These are phyloP conservation scores for Emiliania huxleyi DNA, from an alignment of 78 protist genomes.

Conservation along the genomic window DNA sequence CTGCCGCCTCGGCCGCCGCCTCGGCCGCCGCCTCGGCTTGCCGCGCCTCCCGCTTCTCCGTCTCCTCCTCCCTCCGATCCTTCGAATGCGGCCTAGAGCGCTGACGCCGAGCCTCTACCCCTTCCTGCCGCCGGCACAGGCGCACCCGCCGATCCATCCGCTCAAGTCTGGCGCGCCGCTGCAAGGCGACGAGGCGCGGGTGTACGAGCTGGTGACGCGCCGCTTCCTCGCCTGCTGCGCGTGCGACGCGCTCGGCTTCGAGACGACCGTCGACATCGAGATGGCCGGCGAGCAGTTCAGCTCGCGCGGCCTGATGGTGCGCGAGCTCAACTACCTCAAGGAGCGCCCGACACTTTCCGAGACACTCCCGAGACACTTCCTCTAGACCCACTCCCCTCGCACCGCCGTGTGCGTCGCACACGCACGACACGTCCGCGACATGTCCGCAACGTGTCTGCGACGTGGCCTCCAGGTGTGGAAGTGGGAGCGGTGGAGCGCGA, in stretches of 20 bases:
- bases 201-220: constrained; percentile 89
- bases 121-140: too few species aligned
- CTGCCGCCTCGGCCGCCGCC: too few species aligned
- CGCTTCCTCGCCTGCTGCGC: constrained; percentile 96
- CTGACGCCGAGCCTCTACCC: too few species aligned
- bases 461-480: constrained; percentile 55
- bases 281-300: constrained; percentile 78
- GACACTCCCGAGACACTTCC: too few species aligned
- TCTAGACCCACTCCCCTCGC: neutral
- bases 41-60: too few species aligned
- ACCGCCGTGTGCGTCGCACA: too few species aligned
- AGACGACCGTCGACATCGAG: constrained; percentile 71
- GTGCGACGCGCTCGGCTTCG: constrained; percentile 83
- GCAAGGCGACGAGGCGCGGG: neutral
- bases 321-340: neutral
- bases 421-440: too few species aligned
- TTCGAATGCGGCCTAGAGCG: too few species aligned
- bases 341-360: constrained; percentile 33
- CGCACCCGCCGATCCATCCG: constrained; percentile 99
- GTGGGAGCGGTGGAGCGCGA: constrained; percentile 68
- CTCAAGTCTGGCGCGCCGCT: constrained; percentile 41
- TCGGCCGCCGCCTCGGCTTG: too few species aligned
- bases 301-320: neutral
- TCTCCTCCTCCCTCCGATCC: too few species aligned
- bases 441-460: too few species aligned